Conservation (phyloP, 1,139 yeast genomes). For the Scheffersomyces illinoinensis region DNA sequence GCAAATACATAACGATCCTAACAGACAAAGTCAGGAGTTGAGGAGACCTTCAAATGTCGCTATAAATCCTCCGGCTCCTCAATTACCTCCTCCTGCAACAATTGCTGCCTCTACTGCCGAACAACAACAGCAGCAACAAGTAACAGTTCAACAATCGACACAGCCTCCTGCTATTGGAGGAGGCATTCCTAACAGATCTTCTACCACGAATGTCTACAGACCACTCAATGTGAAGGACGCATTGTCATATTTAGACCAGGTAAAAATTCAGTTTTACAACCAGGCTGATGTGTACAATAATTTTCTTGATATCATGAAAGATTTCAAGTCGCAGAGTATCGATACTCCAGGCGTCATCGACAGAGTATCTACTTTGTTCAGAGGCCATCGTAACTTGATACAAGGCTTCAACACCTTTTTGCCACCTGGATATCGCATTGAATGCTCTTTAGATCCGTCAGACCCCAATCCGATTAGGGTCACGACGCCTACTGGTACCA, state of each 20-base stretch:
- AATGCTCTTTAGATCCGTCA: constrained; percentile 84
- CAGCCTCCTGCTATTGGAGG: constrained; percentile 5
- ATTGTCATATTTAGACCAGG: constrained; percentile 90
- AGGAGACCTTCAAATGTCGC: constrained; percentile 28
- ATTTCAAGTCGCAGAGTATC: constrained; percentile 91
- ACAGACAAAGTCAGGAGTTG: constrained; percentile 25
- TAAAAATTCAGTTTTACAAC: constrained; percentile 84
- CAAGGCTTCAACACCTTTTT: constrained; percentile 97
- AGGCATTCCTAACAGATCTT: constrained; percentile 46
- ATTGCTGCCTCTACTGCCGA: constrained; percentile 15
- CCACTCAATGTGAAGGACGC: constrained; percentile 97
- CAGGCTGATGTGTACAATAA: constrained; percentile 97
- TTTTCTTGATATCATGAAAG: constrained; percentile 96
- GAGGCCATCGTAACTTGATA: constrained; percentile 89
- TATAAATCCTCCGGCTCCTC: constrained; percentile 19
- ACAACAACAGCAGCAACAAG: constrained; percentile 12
- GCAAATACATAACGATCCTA: constrained; percentile 13
- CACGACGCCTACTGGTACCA: constrained; percentile 92
- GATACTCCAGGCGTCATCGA: constrained; percentile 99
- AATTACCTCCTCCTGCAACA: constrained; percentile 22
- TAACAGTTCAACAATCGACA: constrained; percentile 10
- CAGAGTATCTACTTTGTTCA: constrained; percentile 83
- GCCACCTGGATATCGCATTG: constrained; percentile 95
- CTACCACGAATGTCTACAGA: constrained; percentile 59
- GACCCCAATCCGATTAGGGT: constrained; percentile 94